phyloP scores from a whole-genome alignment of 2,329 filamentous ascomycete species.

The Cladosporium cucumerinum region DNA sequence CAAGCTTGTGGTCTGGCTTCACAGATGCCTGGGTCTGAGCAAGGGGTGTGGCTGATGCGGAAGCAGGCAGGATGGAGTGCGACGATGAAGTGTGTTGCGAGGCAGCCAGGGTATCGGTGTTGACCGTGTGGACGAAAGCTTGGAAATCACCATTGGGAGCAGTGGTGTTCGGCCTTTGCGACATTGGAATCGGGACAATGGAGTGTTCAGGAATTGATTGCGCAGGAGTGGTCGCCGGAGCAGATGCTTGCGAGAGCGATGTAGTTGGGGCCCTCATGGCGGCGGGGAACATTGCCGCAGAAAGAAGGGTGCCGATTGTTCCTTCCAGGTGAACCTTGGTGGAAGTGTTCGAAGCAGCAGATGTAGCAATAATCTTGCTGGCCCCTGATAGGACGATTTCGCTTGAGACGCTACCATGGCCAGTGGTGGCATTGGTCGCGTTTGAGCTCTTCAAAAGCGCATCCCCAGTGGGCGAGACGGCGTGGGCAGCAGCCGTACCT shows the following conservation, averaged over 20 bases:
- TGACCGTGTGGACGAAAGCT: constrained; percentile 10
- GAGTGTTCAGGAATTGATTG: background rate
- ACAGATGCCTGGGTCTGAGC: background rate
- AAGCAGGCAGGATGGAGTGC: background rate
- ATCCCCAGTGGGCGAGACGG: background rate
- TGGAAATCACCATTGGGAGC: background rate
- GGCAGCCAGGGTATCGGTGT: background rate
- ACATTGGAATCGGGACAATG: background rate
- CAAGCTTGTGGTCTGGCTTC: background rate
- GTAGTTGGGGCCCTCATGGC: constrained; percentile 2
- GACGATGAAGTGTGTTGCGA: constrained; percentile 1
- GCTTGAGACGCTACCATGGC: background rate
- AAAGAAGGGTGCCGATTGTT: constrained; percentile 5
- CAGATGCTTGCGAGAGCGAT: background rate
- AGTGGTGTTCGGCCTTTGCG: constrained; percentile 2
- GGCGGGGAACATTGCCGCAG: constrained; percentile 3
- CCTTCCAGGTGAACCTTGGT: background rate
- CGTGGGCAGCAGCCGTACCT: background rate
- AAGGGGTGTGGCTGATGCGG: background rate
- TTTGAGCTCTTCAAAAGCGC: background rate
- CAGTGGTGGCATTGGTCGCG: background rate
- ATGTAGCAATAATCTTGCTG: background rate
- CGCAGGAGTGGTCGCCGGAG: background rate
- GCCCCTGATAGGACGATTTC: background rate
- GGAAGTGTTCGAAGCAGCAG: background rate